Base-by-base conservation (phyloP, 148 eudicot genomes). In the Vaccinium vitisidaea region DNA sequence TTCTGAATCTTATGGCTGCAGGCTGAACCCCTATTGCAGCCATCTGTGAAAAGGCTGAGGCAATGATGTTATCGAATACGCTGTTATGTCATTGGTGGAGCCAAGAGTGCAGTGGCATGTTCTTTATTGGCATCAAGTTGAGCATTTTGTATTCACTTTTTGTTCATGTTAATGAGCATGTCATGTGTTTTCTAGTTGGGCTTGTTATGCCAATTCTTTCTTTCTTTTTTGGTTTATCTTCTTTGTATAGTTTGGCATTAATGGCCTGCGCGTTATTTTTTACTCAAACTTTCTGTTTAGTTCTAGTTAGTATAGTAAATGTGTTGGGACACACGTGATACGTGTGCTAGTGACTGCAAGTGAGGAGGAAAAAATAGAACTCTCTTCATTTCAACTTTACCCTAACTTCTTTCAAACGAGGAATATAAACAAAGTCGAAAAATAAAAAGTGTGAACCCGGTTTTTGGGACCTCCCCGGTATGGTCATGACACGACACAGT, bases 21-120 rank as follows among this genome's bases (percentile, higher is more conserved):
- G 79, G 79, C 27, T 23, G 79, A 75, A 48, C 53, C 79, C 7
- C 6, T 39, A 75, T 48, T 75, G 79, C 79, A 75, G 53, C 79
- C 79, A 75, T 75, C 79, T 21, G 54, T 75, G 10, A 75, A 75
- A 46, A 75, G 48, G 55, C 55, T 0, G 10, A 75, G 79, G 30
- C 79, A 75, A 46, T 75, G 79, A 75, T 48, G 49, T 75, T 18
- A 4, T 43, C 11, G 11, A 46, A 75, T 7, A 9, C 21, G 27
- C 2, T 75, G 30, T 75, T 75, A 43, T 46, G 21, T 75, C 48
- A 75, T 75, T 46, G 54, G 79, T 43, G 48, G 79, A 21, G 55
- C 50, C 54, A 75, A 75, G 54, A 75, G 55, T 43, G 55, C 15
- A 8, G 11, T 48, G 55, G 79, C 48, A 9, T 75, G 27, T 75